These are phyloP conservation scores for Tolypocladium ophioglossoides DNA, from an alignment of 2,329 filamentous ascomycete species.

Conservation along the genomic window DNA sequence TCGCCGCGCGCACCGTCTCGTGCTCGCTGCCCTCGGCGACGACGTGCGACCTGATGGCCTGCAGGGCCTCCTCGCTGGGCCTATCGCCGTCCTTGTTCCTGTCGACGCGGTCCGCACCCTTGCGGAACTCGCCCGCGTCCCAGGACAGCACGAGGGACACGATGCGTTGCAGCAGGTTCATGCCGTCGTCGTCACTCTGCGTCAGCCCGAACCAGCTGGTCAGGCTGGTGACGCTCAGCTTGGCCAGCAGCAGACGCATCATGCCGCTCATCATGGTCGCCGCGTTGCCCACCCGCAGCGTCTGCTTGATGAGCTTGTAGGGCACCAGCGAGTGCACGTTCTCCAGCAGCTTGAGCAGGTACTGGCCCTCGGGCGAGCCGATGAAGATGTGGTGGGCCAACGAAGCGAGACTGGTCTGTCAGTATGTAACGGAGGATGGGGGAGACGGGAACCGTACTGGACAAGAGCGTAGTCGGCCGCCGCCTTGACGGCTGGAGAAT, in stretches of 20 bases:
- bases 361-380: slow-evolving; percentile 64
- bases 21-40: slow-evolving; percentile 42
- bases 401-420: slow-evolving; percentile 50
- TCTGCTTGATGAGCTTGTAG: slow-evolving; percentile 62
- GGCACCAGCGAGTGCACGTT: slow-evolving; percentile 62
- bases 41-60: slow-evolving; percentile 49
- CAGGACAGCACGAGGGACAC: slow-evolving; percentile 62
- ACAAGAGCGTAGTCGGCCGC: slow-evolving; percentile 57
- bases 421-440: neutral
- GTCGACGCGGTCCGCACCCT: slow-evolving; percentile 53
- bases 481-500: slow-evolving; percentile 50
- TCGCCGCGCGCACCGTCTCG: slow-evolving; percentile 46
- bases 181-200: slow-evolving; percentile 60
- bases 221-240: slow-evolving; percentile 61
- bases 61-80: slow-evolving; percentile 50
- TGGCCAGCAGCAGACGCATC: slow-evolving; percentile 63
- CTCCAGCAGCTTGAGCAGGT: slow-evolving; percentile 59
- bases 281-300: slow-evolving; percentile 65
- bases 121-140: slow-evolving; percentile 62
- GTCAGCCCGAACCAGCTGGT: slow-evolving; percentile 74
- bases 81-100: slow-evolving; percentile 37
- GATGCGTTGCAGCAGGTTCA: slow-evolving; percentile 72
- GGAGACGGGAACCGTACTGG: slow-evolving; percentile 41
- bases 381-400: slow-evolving; percentile 66
- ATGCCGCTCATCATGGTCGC: slow-evolving; percentile 73